A percentile compares a stretch with the other conserved stretches of the same genome.
Evolutionary conservation across 306 rosid genomes (phyloP).

Genomic region (Malus asiatica): DNA sequence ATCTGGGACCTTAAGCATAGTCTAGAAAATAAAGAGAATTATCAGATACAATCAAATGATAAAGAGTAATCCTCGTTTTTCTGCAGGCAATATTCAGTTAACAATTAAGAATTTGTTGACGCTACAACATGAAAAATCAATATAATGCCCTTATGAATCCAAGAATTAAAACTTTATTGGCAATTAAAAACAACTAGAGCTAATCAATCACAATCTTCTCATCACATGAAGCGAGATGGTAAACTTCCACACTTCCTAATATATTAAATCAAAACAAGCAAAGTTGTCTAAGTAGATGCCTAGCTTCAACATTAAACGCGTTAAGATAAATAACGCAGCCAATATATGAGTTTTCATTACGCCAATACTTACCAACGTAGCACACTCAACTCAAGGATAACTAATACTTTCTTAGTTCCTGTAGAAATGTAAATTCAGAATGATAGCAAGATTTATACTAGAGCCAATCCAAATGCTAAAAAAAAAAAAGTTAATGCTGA

Average conservation of each 20-base stretch:
- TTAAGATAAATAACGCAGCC: neutral
- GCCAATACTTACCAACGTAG: neutral
- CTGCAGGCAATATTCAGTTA: neutral
- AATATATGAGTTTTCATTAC: neutral
- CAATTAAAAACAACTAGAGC: neutral
- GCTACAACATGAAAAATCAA: neutral
- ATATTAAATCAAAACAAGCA: neutral
- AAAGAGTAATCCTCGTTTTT: neutral
- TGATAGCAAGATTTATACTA: neutral
- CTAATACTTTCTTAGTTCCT: neutral
- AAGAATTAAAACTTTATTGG: neutral
- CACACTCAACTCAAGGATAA: neutral
- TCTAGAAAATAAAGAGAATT: slow-evolving; percentile 10
- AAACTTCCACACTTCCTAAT: neutral
- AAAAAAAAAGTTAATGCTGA: neutral
- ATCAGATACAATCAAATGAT: neutral
- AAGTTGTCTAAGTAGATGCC: neutral
- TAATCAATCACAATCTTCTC: neutral
- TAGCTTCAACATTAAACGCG: neutral
- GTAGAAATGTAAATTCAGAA: neutral
- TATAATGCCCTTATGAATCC: neutral
- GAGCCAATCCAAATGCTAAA: neutral
- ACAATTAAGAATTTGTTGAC: neutral
- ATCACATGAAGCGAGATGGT: neutral
- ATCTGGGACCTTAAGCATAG: slow-evolving; percentile 63